Evolutionary conservation across 352 stramenopile species (phyloP).

Genomic region (Pythium periplocum): DNA sequence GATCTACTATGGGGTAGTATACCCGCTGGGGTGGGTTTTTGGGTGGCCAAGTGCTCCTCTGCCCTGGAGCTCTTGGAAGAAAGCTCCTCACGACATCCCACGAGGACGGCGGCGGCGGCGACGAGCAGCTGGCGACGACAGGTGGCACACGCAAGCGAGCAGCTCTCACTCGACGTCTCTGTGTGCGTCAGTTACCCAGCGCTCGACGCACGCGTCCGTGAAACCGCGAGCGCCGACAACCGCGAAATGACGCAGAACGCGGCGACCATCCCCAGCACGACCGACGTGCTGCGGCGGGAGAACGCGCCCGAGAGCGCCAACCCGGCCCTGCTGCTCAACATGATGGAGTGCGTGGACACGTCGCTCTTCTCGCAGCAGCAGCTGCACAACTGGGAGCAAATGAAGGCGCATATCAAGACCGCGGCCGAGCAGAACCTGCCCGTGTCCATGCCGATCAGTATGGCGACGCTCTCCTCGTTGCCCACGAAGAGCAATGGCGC

Average conservation of each 20-base stretch:
- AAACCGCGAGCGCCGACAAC: no score
- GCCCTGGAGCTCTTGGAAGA: no score
- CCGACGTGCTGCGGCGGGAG: conserved; percentile 26
- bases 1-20: no score
- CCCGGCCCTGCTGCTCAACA: conserved; percentile 65
- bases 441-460: conserved; percentile 8
- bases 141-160: no score
- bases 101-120: no score
- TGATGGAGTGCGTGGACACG: conserved; percentile 87
- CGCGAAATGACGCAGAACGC: background rate
- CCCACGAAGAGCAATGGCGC: conserved; percentile 8
- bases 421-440: conserved; percentile 42
- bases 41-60: no score
- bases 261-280: conserved; percentile 15
- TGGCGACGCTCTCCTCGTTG: conserved; percentile 7
- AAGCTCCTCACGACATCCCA: no score
- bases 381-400: conserved; percentile 73
- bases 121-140: no score
- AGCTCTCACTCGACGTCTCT: no score
- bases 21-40: no score
- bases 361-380: conserved; percentile 70
- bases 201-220: no score
- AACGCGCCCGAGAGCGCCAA: conserved; percentile 39
- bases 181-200: no score
- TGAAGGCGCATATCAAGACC: conserved; percentile 56